phyloP scores from a whole-genome alignment of 1,284 basidiomycete genomes.

The Puccinia horiana region DNA sequence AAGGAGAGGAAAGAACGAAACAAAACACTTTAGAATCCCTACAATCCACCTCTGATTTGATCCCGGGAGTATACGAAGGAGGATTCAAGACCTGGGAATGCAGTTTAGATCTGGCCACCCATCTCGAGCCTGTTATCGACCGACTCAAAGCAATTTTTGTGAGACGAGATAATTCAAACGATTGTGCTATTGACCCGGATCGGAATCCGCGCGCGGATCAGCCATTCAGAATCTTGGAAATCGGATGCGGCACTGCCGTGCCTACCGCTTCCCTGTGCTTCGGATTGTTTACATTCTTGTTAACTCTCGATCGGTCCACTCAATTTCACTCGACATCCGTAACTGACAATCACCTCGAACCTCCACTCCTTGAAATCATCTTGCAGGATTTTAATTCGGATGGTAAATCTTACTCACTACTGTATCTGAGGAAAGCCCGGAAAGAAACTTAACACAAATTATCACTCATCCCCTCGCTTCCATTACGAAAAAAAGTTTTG shows the following conservation, averaged over 20 bases:
- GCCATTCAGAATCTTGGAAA: constrained; percentile 26
- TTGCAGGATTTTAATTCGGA: constrained; percentile 47
- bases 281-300: constrained; percentile 10
- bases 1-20: constrained; percentile 42
- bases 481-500: constrained; percentile 13
- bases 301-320: neutral
- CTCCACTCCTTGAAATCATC: constrained; percentile 25
- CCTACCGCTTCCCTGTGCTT: constrained; percentile 24
- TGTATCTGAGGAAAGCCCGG: too few relatives aligned
- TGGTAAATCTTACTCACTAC: constrained; percentile 38
- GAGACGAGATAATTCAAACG: neutral
- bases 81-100: constrained; percentile 99
- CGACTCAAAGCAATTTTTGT: constrained; percentile 13
- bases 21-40: constrained; percentile 53
- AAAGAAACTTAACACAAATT: neutral
- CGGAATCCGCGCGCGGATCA: neutral
- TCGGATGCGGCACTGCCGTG: constrained; percentile 42
- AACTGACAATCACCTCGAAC: neutral
- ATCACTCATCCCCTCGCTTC: constrained; percentile 50
- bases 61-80: constrained; percentile 91
- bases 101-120: constrained; percentile 73
- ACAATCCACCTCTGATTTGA: constrained; percentile 79
- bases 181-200: neutral
- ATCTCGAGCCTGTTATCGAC: constrained; percentile 51
- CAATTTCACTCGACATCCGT: neutral